These are phyloP conservation scores for Auriscalpium microsporum DNA, from an alignment of 768 basidiomycete genomes.

Conservation along the genomic window DNA sequence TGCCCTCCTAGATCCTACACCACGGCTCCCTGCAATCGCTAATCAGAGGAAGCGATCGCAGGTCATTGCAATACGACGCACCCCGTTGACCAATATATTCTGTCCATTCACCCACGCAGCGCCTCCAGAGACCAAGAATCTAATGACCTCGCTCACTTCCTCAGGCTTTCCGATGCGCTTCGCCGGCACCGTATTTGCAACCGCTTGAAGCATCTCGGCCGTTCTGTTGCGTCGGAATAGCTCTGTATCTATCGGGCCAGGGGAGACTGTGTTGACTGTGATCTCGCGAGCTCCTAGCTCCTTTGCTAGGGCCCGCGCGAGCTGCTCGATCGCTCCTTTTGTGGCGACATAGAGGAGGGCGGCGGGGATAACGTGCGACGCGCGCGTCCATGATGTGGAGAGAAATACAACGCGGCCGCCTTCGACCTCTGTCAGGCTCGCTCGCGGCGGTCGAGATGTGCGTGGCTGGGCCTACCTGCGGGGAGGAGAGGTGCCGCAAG, in stretches of 20 bases:
- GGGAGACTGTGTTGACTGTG: slow-evolving; percentile 50
- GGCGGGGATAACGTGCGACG: slow-evolving; percentile 37
- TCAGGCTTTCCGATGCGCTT: slow-evolving; percentile 41
- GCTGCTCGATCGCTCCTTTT: slow-evolving; percentile 54
- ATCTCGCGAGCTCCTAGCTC: slow-evolving; percentile 44
- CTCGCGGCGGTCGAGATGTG: no score
- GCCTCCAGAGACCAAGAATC: slow-evolving; percentile 43
- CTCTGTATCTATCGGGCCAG: slow-evolving; percentile 47
- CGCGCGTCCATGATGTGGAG: slow-evolving; percentile 40
- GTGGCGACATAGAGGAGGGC: slow-evolving; percentile 44
- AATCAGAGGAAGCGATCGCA: no score
- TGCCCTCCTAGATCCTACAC: no score
- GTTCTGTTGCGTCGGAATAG: slow-evolving; percentile 48
- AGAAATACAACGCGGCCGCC: slow-evolving; percentile 53
- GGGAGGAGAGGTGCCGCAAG: slow-evolving; percentile 35
- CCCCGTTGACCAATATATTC: slow-evolving; percentile 52
- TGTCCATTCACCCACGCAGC: slow-evolving; percentile 53
- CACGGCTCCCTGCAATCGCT: no score
- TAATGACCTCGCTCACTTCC: slow-evolving; percentile 45
- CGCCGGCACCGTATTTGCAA: slow-evolving; percentile 38
- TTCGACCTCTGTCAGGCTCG: background rate
- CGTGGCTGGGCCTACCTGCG: slow-evolving; percentile 27
- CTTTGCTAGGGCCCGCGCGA: slow-evolving; percentile 48
- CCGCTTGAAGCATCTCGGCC: slow-evolving; percentile 33
- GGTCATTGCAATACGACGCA: slow-evolving; percentile 21